phyloP scores from a whole-genome alignment of 768 basidiomycete species.

The Tricholoma saponaceum region DNA sequence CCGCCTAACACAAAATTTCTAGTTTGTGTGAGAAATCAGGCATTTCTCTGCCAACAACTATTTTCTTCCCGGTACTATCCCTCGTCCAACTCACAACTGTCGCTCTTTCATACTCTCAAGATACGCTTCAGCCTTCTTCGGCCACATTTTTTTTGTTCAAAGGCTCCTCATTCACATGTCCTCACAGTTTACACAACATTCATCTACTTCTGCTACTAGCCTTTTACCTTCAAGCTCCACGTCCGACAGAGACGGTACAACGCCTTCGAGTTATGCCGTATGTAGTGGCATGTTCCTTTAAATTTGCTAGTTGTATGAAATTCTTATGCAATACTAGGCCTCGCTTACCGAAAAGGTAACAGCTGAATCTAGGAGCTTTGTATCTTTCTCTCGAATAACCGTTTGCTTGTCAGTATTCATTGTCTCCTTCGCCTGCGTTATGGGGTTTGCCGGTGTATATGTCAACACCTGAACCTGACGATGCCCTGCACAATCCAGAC shows the following conservation, averaged over 20 bases:
- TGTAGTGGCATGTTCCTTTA: not conserved
- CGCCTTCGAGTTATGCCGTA: constrained; percentile 12
- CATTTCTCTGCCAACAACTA: not conserved
- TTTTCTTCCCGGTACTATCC: not conserved
- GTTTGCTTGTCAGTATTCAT: constrained; percentile 28
- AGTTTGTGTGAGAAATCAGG: not conserved
- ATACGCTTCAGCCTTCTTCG: not conserved
- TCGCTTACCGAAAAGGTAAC: constrained; percentile 29
- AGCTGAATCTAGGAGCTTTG: not conserved
- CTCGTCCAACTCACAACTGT: not conserved
- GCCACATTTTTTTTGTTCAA: not conserved
- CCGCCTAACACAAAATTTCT: no score
- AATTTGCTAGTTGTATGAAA: not conserved
- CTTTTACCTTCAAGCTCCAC: constrained; percentile 11
- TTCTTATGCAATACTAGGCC: constrained; percentile 12
- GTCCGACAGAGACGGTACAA: not conserved
- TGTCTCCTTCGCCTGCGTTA: constrained; percentile 43
- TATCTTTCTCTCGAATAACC: not conserved
- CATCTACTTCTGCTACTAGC: constrained; percentile 15
- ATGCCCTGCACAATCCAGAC: constrained; percentile 62
- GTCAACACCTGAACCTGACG: constrained; percentile 52
- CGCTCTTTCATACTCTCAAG: constrained; percentile 1
- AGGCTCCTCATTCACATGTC: constrained; percentile 10
- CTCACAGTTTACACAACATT: constrained; percentile 17
- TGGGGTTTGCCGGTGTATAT: constrained; percentile 42